Evolutionary conservation across 1,284 basidiomycete species (phyloP).

Genomic region (Ustilago bromivora): DNA sequence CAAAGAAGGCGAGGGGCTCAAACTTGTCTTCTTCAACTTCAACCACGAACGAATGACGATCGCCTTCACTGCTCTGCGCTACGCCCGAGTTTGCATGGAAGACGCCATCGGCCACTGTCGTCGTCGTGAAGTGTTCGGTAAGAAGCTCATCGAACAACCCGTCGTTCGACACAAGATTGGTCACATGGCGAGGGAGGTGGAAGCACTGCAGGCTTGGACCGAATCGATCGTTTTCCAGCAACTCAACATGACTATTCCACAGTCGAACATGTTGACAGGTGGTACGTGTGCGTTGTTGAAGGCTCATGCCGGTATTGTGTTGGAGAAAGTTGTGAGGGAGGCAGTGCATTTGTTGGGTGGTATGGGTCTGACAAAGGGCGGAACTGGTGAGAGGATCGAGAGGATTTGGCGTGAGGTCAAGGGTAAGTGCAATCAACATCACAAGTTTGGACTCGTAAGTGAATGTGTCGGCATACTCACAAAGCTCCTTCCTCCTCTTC

Average conservation of each 20-base stretch:
- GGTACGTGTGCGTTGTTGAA: constrained; percentile 60
- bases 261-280: constrained; percentile 56
- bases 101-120: constrained; percentile 54
- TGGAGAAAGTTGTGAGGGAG: constrained; percentile 56
- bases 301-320: constrained; percentile 61
- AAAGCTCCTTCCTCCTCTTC: neutral
- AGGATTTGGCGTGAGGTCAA: constrained; percentile 60
- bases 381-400: constrained; percentile 61
- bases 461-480: neutral
- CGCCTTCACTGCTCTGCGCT: constrained; percentile 52
- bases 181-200: constrained; percentile 62
- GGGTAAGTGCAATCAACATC: constrained; percentile 16
- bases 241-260: constrained; percentile 39
- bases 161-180: constrained; percentile 64
- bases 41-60: constrained; percentile 60
- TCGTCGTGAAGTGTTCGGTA: constrained; percentile 57
- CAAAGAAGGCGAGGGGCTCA: constrained; percentile 58
- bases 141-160: constrained; percentile 62
- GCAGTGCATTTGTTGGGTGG: constrained; percentile 58
- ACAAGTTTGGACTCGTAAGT: neutral
- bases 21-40: constrained; percentile 55
- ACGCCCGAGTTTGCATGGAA: constrained; percentile 56
- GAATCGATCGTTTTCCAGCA: constrained; percentile 58
- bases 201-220: constrained; percentile 60
- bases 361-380: constrained; percentile 59